Conservation (phyloP, 1,139 yeast genomes). For the Yamadazyma buinensis region DNA sequence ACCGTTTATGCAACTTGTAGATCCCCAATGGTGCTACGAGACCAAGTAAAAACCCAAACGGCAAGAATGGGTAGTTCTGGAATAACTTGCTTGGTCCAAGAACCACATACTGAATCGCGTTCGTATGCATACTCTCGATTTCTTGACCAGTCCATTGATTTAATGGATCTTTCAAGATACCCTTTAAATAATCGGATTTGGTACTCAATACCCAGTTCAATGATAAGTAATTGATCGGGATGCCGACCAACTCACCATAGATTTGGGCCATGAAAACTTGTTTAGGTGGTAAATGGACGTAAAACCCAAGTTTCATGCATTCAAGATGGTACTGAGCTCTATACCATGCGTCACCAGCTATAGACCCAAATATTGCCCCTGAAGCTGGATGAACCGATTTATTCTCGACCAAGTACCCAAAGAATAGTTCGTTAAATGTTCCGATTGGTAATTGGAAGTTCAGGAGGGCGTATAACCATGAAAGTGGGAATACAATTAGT, state of each 20-base stretch:
- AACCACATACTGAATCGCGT: slow-evolving; percentile 48
- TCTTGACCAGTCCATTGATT: slow-evolving; percentile 54
- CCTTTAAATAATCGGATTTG: slow-evolving; percentile 37
- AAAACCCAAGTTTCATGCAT: slow-evolving; percentile 46
- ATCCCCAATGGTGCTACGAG: slow-evolving; percentile 32
- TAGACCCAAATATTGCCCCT: slow-evolving; percentile 46
- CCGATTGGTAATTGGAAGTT: slow-evolving; percentile 52
- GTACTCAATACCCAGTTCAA: slow-evolving; percentile 42
- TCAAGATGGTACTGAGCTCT: slow-evolving; percentile 49
- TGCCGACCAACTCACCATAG: slow-evolving; percentile 48
- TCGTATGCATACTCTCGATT: slow-evolving; percentile 38
- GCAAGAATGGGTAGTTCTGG: slow-evolving; percentile 35
- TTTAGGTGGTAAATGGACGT: slow-evolving; percentile 45
- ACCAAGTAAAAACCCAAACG: slow-evolving; percentile 44
- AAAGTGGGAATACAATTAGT: slow-evolving; percentile 44
- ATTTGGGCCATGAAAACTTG: slow-evolving; percentile 46
- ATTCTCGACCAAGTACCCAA: slow-evolving; percentile 42
- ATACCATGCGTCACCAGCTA: slow-evolving; percentile 54
- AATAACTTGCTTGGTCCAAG: slow-evolving; percentile 45
- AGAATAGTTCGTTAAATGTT: slow-evolving; percentile 46
- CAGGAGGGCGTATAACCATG: slow-evolving; percentile 49
- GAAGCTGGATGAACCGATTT: slow-evolving; percentile 42
- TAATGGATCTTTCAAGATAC: slow-evolving; percentile 36
- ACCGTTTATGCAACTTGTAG: slow-evolving; percentile 24
- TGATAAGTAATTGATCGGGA: slow-evolving; percentile 47